Evolutionary conservation across 495 filamentous ascomycete genomes (phyloP), one percentile per base, ranked within the genome.

Genomic region (Xylaria nigripes): DNA sequence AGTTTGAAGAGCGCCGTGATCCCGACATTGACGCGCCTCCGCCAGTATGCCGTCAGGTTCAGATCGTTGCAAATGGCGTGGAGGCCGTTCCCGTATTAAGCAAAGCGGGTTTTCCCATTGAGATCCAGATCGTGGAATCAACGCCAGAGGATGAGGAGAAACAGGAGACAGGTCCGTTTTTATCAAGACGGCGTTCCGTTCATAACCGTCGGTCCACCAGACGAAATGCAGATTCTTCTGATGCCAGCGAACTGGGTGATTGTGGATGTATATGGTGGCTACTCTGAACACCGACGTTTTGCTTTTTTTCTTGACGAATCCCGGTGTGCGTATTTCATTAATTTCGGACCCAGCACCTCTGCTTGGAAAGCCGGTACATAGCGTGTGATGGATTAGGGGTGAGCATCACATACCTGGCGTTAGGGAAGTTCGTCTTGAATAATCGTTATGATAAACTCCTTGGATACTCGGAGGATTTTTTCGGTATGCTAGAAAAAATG

Each of bases 1-100:
- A 94, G 67, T 75, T 94, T 29, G 81, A 89, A 63, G 90, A 95
- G 67, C 82, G 83, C 34, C 79, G 89, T n/a, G 56, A 81, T 65
- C 59, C 73, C 51, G 55, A 57, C 58, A 51, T 70, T 59, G 43
- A 60, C 47, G 43, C 50, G 4, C 51, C 64, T 8, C 58, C 70
- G 47, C 80, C 86, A 2, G 82, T 81, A 58, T 95, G 89, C 68
- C 79, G 87, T 45, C 82, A 90, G 60, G 85, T 87, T 72, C 72
- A 81, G 59, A 75, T 94, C 19, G 66, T 79, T 34, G 61, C 74
- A 16, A 65, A 81, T 54, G 74, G 76, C 3, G 55, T 61, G 2
- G 61, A 58, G 4, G 62, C 81, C 9, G 62, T 65, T 8, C 70
- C 75, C 19, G 62, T 80, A 15, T 8, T 53, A 2, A 68, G 72